These are phyloP conservation scores for Colletotrichum theobromicola DNA, from an alignment of 2,329 filamentous ascomycete genomes.

Conservation along the genomic window DNA sequence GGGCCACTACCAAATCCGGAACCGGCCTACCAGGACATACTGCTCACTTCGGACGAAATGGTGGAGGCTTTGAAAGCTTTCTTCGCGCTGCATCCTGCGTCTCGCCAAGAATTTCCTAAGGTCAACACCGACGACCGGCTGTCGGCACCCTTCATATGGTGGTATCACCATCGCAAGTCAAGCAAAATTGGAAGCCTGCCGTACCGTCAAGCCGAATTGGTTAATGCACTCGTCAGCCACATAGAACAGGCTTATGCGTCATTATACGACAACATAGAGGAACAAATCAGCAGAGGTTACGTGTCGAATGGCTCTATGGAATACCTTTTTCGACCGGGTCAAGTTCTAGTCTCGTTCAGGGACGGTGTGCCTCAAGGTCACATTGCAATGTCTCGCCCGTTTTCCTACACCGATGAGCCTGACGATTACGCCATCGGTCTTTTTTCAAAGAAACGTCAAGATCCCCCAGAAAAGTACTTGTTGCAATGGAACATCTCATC, in stretches of 20 bases:
- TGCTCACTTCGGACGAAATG: background rate
- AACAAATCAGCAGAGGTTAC: background rate
- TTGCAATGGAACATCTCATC: background rate
- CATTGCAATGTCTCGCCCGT: background rate
- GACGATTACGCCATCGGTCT: background rate
- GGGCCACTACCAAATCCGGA: background rate
- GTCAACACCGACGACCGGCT: background rate
- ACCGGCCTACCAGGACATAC: background rate
- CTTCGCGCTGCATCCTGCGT: background rate
- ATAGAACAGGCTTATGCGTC: background rate
- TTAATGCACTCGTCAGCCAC: background rate
- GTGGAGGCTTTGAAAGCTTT: background rate
- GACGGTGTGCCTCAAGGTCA: background rate
- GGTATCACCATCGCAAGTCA: background rate
- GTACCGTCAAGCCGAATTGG: background rate
- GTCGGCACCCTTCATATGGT: background rate
- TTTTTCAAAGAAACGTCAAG: background rate
- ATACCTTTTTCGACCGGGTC: background rate
- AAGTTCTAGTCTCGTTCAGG: background rate
- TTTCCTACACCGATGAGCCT: background rate
- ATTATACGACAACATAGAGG: background rate
- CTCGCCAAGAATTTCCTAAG: background rate
- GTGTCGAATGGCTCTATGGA: background rate
- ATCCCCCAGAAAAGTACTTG: background rate
- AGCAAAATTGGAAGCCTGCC: background rate